Evolutionary conservation across 2,329 filamentous ascomycete species (phyloP), one percentile per base, ranked within the genome.

Genomic region (Venturia nashicola): DNA sequence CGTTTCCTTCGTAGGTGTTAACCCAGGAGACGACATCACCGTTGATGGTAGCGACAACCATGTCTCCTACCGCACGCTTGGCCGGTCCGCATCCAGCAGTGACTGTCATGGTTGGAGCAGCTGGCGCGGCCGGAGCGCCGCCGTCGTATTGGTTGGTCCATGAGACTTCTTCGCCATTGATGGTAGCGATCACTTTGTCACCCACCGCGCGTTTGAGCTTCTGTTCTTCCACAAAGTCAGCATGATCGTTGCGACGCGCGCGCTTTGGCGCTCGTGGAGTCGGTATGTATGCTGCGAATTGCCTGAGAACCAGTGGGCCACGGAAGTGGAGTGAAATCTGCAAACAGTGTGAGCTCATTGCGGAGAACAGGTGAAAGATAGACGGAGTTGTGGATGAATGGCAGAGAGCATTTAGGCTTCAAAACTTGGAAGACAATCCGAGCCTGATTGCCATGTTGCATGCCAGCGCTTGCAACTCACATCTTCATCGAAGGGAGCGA

Each of bases 311-410:
- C 68, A 89, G 73, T 1, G 89, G 88, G 3, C 89, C 89, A 68
- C 88, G 86, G 70, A 91, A 80, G 72, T 90, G 86, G 66, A 90
- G 74, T 1, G 87, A 89, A 39, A 91, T 78, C 87, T 90, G 65
- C 20, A 12, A 1, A 34, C 3, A 36, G 46, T 27, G 46, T 57
- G 51, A 57, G 32, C 27, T 57, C 27, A 57, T 2, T n/a, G 27
- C 51, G 14, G 32, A n/a, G 51, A 36, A 18, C 16, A 16, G 16
- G 51, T 57, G 16, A 34, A 27, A 2, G 11, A 5, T 36, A 57
- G 32, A 36, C 36, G 14, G 48, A 54, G 16, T 55, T 32, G 48
- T 18, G 23, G 48, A 27, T 34, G 32, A 36, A 18, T 27, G 51
- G 51, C 27, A 14, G 32, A 36, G 18, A 18, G 2, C 16, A 36